Conservation (phyloP, 2,329 filamentous ascomycete species). For the Colletotrichum liaoningense region DNA sequence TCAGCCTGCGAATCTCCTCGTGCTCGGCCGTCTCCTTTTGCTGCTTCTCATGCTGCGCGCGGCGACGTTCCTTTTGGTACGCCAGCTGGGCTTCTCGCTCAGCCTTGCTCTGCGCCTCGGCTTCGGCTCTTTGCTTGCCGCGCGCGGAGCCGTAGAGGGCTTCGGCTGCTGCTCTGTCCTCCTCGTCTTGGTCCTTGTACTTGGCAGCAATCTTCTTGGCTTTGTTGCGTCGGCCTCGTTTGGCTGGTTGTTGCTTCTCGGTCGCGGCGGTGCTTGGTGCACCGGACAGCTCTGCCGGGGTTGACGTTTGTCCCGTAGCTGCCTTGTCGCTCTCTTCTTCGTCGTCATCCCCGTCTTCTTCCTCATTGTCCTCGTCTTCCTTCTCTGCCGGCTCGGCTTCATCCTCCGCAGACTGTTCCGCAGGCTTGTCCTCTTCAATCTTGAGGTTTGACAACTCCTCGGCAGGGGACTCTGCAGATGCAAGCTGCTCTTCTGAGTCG, state of each 20-base stretch:
- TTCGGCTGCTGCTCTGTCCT: constrained; percentile 87
- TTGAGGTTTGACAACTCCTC: constrained; percentile 30
- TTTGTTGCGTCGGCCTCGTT: constrained; percentile 83
- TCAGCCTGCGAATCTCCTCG: constrained; percentile 74
- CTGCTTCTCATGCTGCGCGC: constrained; percentile 82
- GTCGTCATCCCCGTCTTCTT: constrained; percentile 37
- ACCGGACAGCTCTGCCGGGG: constrained; percentile 13
- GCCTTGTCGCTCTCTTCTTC: constrained; percentile 36
- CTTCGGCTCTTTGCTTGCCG: constrained; percentile 75
- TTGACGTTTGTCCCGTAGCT: constrained; percentile 21
- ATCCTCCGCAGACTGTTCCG: constrained; percentile 35
- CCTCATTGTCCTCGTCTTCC: constrained; percentile 39
- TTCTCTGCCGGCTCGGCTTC: constrained; percentile 38
- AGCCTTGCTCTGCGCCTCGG: constrained; percentile 75
- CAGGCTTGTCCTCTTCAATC: constrained; percentile 30
- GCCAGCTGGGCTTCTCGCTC: constrained; percentile 78
- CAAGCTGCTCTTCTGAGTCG: constrained; percentile 41
- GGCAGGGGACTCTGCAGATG: constrained; percentile 36
- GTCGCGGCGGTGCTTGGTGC: constrained; percentile 42
- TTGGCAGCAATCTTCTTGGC: constrained; percentile 89
- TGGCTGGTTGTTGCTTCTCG: constrained; percentile 61
- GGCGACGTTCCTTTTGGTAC: constrained; percentile 78
- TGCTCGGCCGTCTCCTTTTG: constrained; percentile 81
- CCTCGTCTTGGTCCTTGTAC: constrained; percentile 94
- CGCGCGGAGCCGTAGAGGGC: constrained; percentile 83